These are phyloP conservation scores for Auriscalpium microsporum DNA, from an alignment of 768 basidiomycete genomes.

Conservation along the genomic window DNA sequence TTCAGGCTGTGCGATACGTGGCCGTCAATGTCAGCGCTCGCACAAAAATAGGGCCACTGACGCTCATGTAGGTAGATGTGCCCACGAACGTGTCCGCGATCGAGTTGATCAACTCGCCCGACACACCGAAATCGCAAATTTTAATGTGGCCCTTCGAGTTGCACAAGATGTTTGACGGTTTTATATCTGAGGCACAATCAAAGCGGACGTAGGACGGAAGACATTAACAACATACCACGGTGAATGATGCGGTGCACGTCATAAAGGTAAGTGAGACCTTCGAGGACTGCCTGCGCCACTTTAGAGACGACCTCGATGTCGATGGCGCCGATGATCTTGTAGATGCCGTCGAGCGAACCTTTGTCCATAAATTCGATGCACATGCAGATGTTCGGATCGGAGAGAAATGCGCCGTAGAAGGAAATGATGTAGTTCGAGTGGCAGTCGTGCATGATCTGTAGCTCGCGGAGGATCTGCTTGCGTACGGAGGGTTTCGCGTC, in stretches of 20 bases:
- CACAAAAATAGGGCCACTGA: conserved; percentile 33
- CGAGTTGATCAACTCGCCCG: conserved; percentile 96
- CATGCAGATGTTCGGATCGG: conserved; percentile 97
- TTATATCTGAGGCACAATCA: conserved; percentile 64
- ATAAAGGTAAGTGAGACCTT: conserved; percentile 94
- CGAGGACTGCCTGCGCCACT: conserved; percentile 91
- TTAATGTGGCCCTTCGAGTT: conserved; percentile 96
- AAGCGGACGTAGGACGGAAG: not conserved
- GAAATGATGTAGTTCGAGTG: conserved; percentile 89
- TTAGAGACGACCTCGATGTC: conserved; percentile 88
- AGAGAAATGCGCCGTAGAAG: conserved; percentile 93
- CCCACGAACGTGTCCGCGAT: conserved; percentile 99
- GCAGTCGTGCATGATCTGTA: conserved; percentile 99
- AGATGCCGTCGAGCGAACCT: conserved; percentile 88
- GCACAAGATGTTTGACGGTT: conserved; percentile 94
- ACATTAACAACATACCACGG: conserved; percentile 59
- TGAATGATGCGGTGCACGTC: conserved; percentile 98
- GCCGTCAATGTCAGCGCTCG: conserved; percentile 6
- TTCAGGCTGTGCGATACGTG: conserved; percentile 61
- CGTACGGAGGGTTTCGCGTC: conserved; percentile 93
- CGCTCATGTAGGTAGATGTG: conserved; percentile 99
- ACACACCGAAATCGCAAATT: conserved; percentile 98
- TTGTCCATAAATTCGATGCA: conserved; percentile 98
- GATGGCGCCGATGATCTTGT: conserved; percentile 92
- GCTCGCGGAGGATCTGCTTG: conserved; percentile 94